A percentile compares a stretch with the other conserved stretches of the same genome.
These are phyloP conservation scores for Exobasidium rhododendri DNA, from an alignment of 1,284 basidiomycete species.

Conservation along the genomic window DNA sequence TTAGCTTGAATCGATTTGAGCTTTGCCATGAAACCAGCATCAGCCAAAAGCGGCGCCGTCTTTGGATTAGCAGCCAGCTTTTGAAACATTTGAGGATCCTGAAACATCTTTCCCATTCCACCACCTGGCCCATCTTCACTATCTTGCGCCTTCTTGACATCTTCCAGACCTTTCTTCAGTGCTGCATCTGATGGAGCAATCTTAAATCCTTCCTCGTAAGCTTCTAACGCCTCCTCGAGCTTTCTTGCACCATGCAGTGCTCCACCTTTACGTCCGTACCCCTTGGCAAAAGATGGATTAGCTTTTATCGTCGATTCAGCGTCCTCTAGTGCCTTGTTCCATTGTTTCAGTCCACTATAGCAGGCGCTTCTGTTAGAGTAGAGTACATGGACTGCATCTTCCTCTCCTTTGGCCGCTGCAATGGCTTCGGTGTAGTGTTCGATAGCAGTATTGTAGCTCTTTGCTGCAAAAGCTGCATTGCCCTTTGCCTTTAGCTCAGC, in stretches of 20 bases:
- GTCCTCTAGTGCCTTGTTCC: slow-evolving; percentile 74
- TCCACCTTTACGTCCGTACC: slow-evolving; percentile 86
- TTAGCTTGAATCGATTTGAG: slow-evolving; percentile 55
- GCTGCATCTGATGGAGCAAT: slow-evolving; percentile 73
- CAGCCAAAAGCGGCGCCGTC: slow-evolving; percentile 76
- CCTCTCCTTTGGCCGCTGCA: slow-evolving; percentile 46
- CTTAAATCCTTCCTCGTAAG: slow-evolving; percentile 76
- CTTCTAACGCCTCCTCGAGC: slow-evolving; percentile 77
- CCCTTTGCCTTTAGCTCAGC: slow-evolving; percentile 53
- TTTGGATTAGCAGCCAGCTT: slow-evolving; percentile 84
- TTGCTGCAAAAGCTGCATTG: slow-evolving; percentile 53
- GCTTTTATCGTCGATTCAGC: slow-evolving; percentile 73
- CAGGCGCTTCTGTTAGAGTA: slow-evolving; percentile 92
- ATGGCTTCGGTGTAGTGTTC: slow-evolving; percentile 50
- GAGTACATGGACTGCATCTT: slow-evolving; percentile 66
- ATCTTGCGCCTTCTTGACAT: slow-evolving; percentile 37
- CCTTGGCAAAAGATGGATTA: slow-evolving; percentile 83
- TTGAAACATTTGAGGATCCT: slow-evolving; percentile 74
- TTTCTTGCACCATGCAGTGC: slow-evolving; percentile 80
- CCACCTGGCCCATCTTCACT: slow-evolving; percentile 44
- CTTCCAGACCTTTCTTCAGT: slow-evolving; percentile 76
- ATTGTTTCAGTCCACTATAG: slow-evolving; percentile 77
- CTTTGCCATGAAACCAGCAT: slow-evolving; percentile 63
- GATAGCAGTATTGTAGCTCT: slow-evolving; percentile 48
- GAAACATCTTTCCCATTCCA: slow-evolving; percentile 75